Base-by-base conservation (phyloP, 192 early-diverging fungal species). In the Pecoramyces ruminantium region DNA sequence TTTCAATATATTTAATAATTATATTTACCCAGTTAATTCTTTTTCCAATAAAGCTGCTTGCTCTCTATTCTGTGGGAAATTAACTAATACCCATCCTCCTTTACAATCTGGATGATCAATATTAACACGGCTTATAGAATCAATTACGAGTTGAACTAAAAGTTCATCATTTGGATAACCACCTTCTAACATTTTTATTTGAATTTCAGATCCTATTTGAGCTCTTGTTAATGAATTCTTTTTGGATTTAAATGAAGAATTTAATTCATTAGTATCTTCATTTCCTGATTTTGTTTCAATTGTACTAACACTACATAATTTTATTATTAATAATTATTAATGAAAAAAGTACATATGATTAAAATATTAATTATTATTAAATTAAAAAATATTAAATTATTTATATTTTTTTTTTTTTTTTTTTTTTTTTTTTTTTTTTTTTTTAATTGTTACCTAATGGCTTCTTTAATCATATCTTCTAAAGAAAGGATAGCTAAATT, bases 41-140 rank as follows among this genome's bases (percentile, higher is more conserved):
- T 83, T 85, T 79, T 91, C 90, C 13, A 91, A 83, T 9, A 90
- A 83, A 79, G 87, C 87, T 0, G 90, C 89, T 80, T 91, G 90
- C 6, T 78, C 40, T 15, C 87, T 79, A 29, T 81, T 91, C 78
- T 87, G 38, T 29, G 90, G 90, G 81, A 91, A 91, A 77, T 90
- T 88, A 2, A 87, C 81, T n/a, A 91, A 78, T 29, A 91, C 81
- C 83, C 88, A 88, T 3, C 90, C 90, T 5, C 85, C 85, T 8
- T 80, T 78, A 30, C 78, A 77, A 18, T 80, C 29, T 15, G 29
- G 80, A 39, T 28, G n/a, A n/a, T 28, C 78, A 5, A 85, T 81
- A 51, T 81, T 15, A 25, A 78, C 78, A 42, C 79, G 77, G 28
- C 84, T 83, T 51, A 91, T 87, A 18, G 86, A 84, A 25, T 90